Evolutionary conservation across 1,284 basidiomycete genomes (phyloP).

Genomic region (Inonotus obliquus): DNA sequence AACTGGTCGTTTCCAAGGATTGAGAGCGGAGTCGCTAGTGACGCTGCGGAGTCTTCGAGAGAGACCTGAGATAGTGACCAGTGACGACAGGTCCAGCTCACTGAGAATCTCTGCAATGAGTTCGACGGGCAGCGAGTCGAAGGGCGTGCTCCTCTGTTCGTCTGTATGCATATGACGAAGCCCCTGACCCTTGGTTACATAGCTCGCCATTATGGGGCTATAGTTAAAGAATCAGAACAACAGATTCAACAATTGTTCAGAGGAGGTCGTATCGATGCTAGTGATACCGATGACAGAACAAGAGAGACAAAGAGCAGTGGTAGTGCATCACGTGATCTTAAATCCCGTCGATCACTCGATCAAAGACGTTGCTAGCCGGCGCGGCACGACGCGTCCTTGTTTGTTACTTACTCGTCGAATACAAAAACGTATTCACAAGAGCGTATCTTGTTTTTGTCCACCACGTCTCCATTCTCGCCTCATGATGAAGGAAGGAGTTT

Average conservation of each 20-base stretch:
- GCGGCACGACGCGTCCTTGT: constrained; percentile 9
- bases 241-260: constrained; percentile 1
- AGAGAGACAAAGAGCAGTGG: constrained; percentile 4
- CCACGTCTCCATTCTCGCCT: not conserved
- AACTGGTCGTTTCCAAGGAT: constrained; percentile 71
- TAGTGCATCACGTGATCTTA: not conserved
- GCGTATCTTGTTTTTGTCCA: constrained; percentile 16
- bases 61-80: constrained; percentile 52
- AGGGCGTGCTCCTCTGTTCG: constrained; percentile 2
- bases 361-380: not conserved
- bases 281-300: not conserved
- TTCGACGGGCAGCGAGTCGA: constrained; percentile 64
- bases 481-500: not conserved
- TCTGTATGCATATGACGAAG: not conserved
- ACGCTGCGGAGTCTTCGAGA: constrained; percentile 53
- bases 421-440: constrained; percentile 18
- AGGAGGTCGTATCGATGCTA: not conserved
- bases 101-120: constrained; percentile 66
- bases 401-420: constrained; percentile 11
- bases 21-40: constrained; percentile 56
- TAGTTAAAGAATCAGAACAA: not conserved
- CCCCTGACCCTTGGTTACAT: not conserved
- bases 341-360: not conserved
- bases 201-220: not conserved
- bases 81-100: constrained; percentile 57